These are phyloP conservation scores for Eurotiales sp. DNA, from an alignment of 2,329 filamentous ascomycete species.

Conservation along the genomic window DNA sequence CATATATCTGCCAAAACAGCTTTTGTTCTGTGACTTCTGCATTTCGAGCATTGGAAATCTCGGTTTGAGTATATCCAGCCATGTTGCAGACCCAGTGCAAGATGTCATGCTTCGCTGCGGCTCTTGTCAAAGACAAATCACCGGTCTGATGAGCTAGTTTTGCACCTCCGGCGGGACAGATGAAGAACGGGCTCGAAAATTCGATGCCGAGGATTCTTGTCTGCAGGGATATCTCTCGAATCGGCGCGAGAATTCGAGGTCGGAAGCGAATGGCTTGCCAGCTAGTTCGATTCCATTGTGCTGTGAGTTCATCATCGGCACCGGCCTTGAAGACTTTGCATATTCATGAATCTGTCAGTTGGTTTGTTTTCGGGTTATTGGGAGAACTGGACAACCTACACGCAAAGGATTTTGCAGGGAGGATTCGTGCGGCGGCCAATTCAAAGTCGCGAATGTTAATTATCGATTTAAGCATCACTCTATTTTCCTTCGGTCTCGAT, in stretches of 20 bases:
- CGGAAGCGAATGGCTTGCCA: conserved; percentile 28
- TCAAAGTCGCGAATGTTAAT: not conserved
- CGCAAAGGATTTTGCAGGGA: not conserved
- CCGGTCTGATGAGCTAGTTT: not conserved
- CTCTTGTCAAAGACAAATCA: not conserved
- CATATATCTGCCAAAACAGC: conserved; percentile 2
- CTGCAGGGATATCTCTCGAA: conserved; percentile 25
- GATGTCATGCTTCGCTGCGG: conserved; percentile 34
- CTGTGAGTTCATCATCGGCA: not conserved
- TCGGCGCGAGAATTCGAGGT: conserved; percentile 42
- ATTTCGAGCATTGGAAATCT: not conserved
- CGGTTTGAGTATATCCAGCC: not conserved
- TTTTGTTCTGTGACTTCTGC: not conserved
- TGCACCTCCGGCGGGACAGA: not conserved
- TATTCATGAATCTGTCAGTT: not conserved
- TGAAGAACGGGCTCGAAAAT: not conserved
- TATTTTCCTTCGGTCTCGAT: not conserved
- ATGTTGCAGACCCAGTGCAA: conserved; percentile 2
- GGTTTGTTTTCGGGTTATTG: not conserved
- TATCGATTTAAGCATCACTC: not conserved
- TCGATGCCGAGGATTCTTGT: conserved; percentile 1
- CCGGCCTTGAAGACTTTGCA: conserved; percentile 1
- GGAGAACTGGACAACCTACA: not conserved
- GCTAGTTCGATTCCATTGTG: not conserved
- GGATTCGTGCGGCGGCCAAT: not conserved